phyloP scores from a whole-genome alignment of 768 basidiomycete genomes.

The Xerocomus potaroensis region DNA sequence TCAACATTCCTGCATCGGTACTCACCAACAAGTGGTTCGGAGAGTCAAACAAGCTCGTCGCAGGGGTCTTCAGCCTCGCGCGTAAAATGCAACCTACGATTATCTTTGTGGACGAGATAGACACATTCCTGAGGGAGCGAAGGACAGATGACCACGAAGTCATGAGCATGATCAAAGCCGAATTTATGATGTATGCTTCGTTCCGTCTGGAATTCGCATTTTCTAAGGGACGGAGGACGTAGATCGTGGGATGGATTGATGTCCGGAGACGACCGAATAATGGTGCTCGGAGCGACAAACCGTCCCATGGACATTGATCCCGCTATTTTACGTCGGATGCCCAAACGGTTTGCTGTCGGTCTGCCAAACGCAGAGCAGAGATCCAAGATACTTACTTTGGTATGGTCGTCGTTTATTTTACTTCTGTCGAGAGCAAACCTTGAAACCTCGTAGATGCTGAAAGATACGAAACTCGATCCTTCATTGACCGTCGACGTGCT shows the following conservation, averaged over 20 bases:
- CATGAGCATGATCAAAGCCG: conserved; percentile 98
- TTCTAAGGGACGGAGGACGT: neutral
- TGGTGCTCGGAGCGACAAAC: conserved; percentile 95
- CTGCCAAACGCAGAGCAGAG: conserved; percentile 79
- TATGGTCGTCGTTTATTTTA: conserved; percentile 32
- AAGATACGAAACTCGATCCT: conserved; percentile 63
- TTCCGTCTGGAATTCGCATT: conserved; percentile 1
- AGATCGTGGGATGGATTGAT: conserved; percentile 95
- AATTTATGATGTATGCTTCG: conserved; percentile 74
- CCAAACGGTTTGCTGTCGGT: conserved; percentile 86
- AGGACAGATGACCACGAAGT: conserved; percentile 92
- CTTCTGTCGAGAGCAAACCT: neutral
- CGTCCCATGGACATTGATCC: conserved; percentile 88
- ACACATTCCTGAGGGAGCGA: conserved; percentile 88
- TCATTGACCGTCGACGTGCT: conserved; percentile 59
- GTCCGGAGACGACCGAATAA: conserved; percentile 73
- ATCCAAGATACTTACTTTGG: conserved; percentile 77
- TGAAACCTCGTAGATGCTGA: conserved; percentile 62
- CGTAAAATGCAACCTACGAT: conserved; percentile 91
- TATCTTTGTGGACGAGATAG: conserved; percentile 99
- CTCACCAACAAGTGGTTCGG: conserved; percentile 84
- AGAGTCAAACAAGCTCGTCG: conserved; percentile 92
- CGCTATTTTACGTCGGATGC: conserved; percentile 93
- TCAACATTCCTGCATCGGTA: conserved; percentile 75
- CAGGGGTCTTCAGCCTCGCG: conserved; percentile 90